Base-by-base conservation (phyloP, 2,329 filamentous ascomycete species). In the Xylariaceae sp. region DNA sequence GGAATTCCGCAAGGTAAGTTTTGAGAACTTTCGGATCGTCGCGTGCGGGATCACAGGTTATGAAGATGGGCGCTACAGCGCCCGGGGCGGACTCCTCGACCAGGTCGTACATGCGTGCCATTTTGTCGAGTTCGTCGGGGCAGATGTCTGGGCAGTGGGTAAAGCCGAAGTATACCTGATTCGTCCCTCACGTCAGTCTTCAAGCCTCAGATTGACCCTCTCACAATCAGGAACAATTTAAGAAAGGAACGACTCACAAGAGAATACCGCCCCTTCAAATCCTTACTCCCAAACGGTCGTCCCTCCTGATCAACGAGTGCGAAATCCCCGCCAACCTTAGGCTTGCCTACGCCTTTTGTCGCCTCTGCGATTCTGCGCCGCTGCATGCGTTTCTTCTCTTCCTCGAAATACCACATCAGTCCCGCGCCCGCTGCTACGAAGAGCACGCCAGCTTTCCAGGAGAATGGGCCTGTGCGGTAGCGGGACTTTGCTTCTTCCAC, bases 121-220 rank as follows among this genome's bases (percentile, higher is more conserved):
- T 97, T 78, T 99, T 99, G 76, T 99, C 94, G 64, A 99, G 87
- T 74, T 99, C 94, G 67, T 99, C 94, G 33, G 94, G 94, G 76
- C 94, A 99, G 69, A 99, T 99, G 70, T 99, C 94, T 19, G 94
- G 94, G 70, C 94, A 99, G 72, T 97, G 92, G 9, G 90, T 93
- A 80, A 99, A 99, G 65, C 94, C 94, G 69, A 99, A 99, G 75
- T 99, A 99, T 36, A 97, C 85, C 90, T 94, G 60, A 54, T 46
- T 7, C 22, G 42, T 44, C 7, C n/a, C 22, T 17, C 45, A 10
- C 3, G 6, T 36, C 55, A 22, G 47, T 31, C 43, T 48, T 42
- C n/a, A n/a, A 49, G 40, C 36, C 10, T n/a, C 41, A 43, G 11
- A n/a, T 19, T 40, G 10, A 16, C 13, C 10, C 3, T 5, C 19